Conservation (phyloP, 2,329 filamentous ascomycete species). For the Aureobasidium sp. region DNA sequence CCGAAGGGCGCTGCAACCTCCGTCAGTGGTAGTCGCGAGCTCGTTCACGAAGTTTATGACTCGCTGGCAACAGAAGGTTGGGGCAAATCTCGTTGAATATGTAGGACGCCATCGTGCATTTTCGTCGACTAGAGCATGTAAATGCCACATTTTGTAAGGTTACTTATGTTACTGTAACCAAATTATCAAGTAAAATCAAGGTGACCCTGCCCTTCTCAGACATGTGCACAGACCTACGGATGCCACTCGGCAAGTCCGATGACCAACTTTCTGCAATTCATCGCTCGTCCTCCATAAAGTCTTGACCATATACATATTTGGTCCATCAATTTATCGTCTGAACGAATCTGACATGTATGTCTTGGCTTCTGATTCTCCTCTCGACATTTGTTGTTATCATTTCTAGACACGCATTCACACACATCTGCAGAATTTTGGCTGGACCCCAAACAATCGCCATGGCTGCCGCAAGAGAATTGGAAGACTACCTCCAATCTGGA, state of each 20-base stretch:
- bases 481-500: conserved; percentile 15
- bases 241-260: not conserved
- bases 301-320: not conserved
- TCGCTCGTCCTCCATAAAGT: not conserved
- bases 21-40: not conserved
- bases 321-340: not conserved
- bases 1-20: conserved; percentile 27
- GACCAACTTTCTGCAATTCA: conserved; percentile 7
- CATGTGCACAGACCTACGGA: not conserved
- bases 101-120: not conserved
- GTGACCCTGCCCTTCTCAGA: not conserved
- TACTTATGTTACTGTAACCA: not conserved
- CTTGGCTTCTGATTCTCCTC: conserved; percentile 2
- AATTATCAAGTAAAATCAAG: not conserved
- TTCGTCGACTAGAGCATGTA: not conserved
- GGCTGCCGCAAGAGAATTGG: conserved; percentile 3
- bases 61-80: not conserved
- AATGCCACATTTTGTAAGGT: no score
- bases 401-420: not conserved
- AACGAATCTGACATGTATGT: not conserved
- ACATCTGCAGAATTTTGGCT: conserved; percentile 2
- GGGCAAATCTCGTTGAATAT: not conserved
- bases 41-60: not conserved
- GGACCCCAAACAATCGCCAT: not conserved
- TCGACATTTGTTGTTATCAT: not conserved